Conservation (phyloP, 176 grass and related monocot genomes). For the Cenchrus americanus region DNA sequence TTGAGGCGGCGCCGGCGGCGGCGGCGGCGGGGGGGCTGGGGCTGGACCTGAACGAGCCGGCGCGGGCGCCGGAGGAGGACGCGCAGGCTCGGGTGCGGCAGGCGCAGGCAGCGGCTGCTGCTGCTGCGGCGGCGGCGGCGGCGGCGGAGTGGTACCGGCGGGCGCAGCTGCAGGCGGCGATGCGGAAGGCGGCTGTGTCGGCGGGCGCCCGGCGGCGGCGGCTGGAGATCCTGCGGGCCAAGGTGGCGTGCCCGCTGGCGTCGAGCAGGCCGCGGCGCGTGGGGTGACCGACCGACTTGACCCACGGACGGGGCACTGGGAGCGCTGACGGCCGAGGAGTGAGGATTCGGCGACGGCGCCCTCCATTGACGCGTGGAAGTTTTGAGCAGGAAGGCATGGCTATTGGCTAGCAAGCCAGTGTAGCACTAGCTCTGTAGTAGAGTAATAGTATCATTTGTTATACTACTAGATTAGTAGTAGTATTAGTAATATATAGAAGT, state of each 20-base stretch:
- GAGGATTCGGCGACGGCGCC: not conserved
- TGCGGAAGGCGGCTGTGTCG: conserved; percentile 37
- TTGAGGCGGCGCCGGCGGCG: not conserved
- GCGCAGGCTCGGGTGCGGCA: too few relatives aligned
- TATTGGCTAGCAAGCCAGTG: not conserved
- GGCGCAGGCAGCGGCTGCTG: not conserved
- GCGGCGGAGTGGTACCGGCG: not conserved
- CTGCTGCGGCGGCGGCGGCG: not conserved
- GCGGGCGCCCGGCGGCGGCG: conserved; percentile 45
- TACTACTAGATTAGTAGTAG: not conserved
- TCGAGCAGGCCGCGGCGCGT: conserved; percentile 38
- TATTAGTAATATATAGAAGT: not conserved
- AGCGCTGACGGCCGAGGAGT: too few relatives aligned
- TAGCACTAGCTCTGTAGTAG: not conserved
- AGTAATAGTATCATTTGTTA: not conserved
- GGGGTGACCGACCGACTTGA: conserved; percentile 1
- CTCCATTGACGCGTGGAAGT: not conserved
- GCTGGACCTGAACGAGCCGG: conserved; percentile 55
- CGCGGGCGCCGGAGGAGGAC: not conserved
- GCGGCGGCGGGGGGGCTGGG: not conserved
- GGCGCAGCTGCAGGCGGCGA: not conserved
- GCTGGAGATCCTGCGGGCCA: conserved; percentile 38
- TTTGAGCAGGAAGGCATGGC: not conserved
- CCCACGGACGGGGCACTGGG: too few relatives aligned
- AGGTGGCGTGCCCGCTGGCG: not conserved